phyloP scores from a whole-genome alignment of 306 rosid species.

The Coriaria nepalensis region DNA sequence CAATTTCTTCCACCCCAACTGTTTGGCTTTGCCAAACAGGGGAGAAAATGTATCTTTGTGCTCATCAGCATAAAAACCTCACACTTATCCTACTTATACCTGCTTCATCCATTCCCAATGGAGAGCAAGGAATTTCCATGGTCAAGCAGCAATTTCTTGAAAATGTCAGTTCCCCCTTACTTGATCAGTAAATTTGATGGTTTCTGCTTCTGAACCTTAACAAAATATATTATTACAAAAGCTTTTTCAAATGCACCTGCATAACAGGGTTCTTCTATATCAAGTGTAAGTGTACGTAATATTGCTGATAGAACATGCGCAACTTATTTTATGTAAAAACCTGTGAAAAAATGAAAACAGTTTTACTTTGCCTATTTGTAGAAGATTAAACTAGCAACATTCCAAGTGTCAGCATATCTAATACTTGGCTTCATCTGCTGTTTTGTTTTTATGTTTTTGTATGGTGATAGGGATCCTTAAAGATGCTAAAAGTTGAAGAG shows the following conservation, averaged over 20 bases:
- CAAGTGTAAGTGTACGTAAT: no score
- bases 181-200: slow-evolving; percentile 9
- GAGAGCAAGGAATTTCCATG: slow-evolving; percentile 68
- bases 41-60: slow-evolving; percentile 82
- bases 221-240: no score
- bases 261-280: no score
- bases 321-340: no score
- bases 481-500: slow-evolving; percentile 84
- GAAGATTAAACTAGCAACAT: no score
- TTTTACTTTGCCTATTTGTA: no score
- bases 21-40: slow-evolving; percentile 56
- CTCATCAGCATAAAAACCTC: slow-evolving; percentile 75
- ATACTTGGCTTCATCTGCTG: not conserved
- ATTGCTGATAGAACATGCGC: no score
- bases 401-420: not conserved
- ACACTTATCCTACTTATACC: slow-evolving; percentile 72
- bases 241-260: no score
- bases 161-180: slow-evolving; percentile 47
- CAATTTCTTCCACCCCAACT: slow-evolving; percentile 53
- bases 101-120: slow-evolving; percentile 47
- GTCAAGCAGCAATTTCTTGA: slow-evolving; percentile 74
- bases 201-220: no score
- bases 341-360: no score
- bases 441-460: not conserved
- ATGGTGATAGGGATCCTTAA: slow-evolving; percentile 51